A percentile compares a stretch with the other conserved stretches of the same genome.
phyloP scores from a whole-genome alignment of 176 grass and related monocot species.

The Chrysopogon serrulatus region DNA sequence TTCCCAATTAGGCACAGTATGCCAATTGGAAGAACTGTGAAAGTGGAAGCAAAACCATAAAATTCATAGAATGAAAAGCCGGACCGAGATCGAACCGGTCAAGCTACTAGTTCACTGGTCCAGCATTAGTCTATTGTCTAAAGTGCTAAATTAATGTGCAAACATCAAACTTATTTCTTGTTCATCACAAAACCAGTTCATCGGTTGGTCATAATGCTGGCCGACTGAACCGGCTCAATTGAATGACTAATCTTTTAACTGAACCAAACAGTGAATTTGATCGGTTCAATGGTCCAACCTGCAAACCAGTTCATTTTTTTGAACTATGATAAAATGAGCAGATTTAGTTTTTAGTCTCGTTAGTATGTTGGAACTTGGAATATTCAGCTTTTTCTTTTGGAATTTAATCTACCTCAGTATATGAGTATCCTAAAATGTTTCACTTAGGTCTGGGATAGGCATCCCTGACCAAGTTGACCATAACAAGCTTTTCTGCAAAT shows the following conservation, averaged over 20 bases:
- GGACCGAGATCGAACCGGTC: not conserved
- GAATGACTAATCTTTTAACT: not conserved
- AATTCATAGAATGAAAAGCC: not conserved
- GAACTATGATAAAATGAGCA: not conserved
- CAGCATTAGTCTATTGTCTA: not conserved
- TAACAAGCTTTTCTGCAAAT: not conserved
- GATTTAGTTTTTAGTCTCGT: not conserved
- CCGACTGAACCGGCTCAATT: not conserved
- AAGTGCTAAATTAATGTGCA: not conserved
- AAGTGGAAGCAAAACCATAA: not conserved
- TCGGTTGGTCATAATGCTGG: not conserved
- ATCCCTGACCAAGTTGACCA: not conserved
- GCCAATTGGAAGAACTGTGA: not conserved
- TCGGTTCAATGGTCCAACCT: not conserved
- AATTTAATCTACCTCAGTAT: not conserved
- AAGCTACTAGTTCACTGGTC: not conserved
- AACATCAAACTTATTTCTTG: not conserved
- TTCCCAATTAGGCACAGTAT: conserved; percentile 19
- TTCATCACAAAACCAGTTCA: not conserved
- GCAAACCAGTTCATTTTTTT: not conserved
- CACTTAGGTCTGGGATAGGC: not conserved
- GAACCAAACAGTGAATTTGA: not conserved
- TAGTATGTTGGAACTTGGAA: not conserved
- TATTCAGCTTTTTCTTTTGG: not conserved
- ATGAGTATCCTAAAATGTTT: not conserved